Evolutionary conservation across 148 eudicot species (phyloP).

Genomic region (Amaranthus cruentus): DNA sequence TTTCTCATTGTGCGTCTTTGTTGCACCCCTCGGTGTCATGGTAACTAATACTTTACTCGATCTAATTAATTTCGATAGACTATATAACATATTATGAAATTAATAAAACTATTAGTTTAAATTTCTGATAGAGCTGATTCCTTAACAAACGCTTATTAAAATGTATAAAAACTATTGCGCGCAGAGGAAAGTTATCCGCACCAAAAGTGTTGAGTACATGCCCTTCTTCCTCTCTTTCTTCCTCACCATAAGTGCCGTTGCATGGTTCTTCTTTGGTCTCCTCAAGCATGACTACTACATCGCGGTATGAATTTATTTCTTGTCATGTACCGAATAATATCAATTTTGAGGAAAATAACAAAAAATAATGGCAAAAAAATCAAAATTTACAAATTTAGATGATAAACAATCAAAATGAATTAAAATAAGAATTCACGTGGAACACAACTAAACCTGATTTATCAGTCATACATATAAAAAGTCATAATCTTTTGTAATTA

Average conservation of each 20-base stretch:
- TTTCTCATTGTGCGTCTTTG: slow-evolving; percentile 52
- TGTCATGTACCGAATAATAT: too few species aligned
- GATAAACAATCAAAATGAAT: too few species aligned
- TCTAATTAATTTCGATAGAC: background rate
- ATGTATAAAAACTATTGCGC: background rate
- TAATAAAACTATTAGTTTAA: background rate
- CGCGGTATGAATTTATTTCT: slow-evolving; percentile 33
- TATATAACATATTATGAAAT: too few species aligned
- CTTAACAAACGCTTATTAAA: background rate
- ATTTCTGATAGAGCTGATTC: background rate
- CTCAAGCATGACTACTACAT: slow-evolving; percentile 44
- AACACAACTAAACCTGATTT: too few species aligned
- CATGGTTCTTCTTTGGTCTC: slow-evolving; percentile 74
- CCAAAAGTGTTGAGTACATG: slow-evolving; percentile 84
- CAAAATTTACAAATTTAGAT: too few species aligned
- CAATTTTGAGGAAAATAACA: too few species aligned
- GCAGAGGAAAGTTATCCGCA: slow-evolving; percentile 70
- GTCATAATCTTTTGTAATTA: too few species aligned
- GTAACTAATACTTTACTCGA: slow-evolving; percentile 26
- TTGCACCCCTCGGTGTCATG: slow-evolving; percentile 69
- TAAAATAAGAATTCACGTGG: too few species aligned
- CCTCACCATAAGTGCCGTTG: slow-evolving; percentile 54
- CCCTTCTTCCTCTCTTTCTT: slow-evolving; percentile 68
- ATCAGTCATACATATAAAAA: too few species aligned
- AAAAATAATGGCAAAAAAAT: too few species aligned